Base-by-base conservation (phyloP, 2,329 filamentous ascomycete genomes). In the Trichoderma asperellum region DNA sequence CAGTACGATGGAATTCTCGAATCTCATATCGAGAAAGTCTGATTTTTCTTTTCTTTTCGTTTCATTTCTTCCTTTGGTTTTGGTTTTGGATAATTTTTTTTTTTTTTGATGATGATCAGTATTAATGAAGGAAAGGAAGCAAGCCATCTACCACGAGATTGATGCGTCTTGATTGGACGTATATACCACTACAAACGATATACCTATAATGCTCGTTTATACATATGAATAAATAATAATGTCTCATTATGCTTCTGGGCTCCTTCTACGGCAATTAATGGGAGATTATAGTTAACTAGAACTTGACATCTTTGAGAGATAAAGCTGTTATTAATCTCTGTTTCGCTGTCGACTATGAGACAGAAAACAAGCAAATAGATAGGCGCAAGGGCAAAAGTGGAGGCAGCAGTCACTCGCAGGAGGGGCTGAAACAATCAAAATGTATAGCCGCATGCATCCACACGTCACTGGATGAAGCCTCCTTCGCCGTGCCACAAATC, bases 1-100 rank as follows among this genome's bases (percentile, higher is more conserved):
- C 81, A 80, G 47, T 88, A 87, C 74, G 82, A 84, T 71, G 75
- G 83, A 65, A 73, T 76, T 47, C 71, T 73, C 14, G 74, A 77
- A 59, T 32, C 61, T 29, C 65, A 55, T 10, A 47, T 68, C 12
- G 69, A 70, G 34, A 70, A 70, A 35, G 58, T 61, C 18, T 70
- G 24, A 68, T 47, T 32, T 52, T 29, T 49, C 5, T 40, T 7
- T n/a, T 10, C 2, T 0, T 43, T 4, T 10, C 24, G 0, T 29
- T 14, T 10, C 16, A 8, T 37, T 53, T 24, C 24, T 24, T 53
- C 18, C 24, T 24, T 6, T 40, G 6, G 8, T 10, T 18, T 8
- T 43, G 18, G 16, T 64, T 18, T 40, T 49, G 52, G n/a, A 58
- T 58, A 24, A 14, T 21, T 11, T 32, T 2, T 32, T 32, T n/a